Base-by-base conservation (phyloP, 495 filamentous ascomycete species). In the Aspergillus kassunensis region DNA sequence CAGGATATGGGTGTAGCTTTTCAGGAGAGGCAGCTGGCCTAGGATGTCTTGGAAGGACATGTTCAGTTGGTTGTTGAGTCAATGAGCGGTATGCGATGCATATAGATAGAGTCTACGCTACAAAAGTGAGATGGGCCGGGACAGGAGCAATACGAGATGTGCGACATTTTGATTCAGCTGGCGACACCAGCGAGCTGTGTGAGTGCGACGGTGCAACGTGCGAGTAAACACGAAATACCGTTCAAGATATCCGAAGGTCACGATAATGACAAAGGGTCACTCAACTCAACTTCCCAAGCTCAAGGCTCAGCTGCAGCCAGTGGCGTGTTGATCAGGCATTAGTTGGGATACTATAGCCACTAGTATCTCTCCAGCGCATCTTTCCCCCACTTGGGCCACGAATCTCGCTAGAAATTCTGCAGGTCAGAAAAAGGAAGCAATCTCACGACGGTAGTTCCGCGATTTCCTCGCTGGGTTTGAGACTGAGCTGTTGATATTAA, bases 11-110 rank as follows among this genome's bases (percentile, higher is more conserved):
- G 57, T 67, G 47, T 76, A 76, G 37, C 49, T 59, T 45, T 76
- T 63, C 13, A 74, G 61, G 6, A 69, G 49, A 12, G 73, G 70
- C 0, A 76, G 58, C 43, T 76, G 71, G 19, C 70, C 67, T 6
- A 71, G 50, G 7, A 71, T 45, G 55, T 69, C 65, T 54, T 63
- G 58, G 25, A 59, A 54, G 7, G 20, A 1, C 16, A 50, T 44
- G 9, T 52, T 48, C 43, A 23, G 6, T 7, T 19, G 34, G 16
- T 15, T 36, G 16, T 8, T 23, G 10, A n/a, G 10, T 27, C 8
- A 33, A 33, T 24, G 15, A n/a, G 12, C 4, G 39, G 39, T 42
- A 42, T 27, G 15, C 39, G 43, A 30, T 11, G 33, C 27, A 46
- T 46, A 46, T 46, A 43, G 11, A 34, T 12, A n/a, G n/a, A n/a